Conservation (phyloP, 805 yeast species). For the Zygosaccharomyces pseudorouxii region DNA sequence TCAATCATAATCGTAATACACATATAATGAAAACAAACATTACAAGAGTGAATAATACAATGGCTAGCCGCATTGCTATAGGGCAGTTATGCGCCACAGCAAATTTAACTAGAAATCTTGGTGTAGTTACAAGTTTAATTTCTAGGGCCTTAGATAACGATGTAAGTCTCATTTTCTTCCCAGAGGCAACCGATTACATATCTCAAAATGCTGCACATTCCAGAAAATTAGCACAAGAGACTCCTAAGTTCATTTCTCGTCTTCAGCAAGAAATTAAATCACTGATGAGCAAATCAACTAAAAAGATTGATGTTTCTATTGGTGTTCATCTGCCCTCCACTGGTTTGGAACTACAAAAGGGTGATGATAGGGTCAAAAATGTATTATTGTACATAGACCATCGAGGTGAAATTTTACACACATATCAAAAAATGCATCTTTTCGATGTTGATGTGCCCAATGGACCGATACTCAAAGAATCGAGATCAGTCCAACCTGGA, state of each 20-base stretch:
- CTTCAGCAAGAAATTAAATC: conserved; percentile 44
- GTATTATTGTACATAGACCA: conserved; percentile 66
- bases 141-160: conserved; percentile 55
- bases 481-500: conserved; percentile 81
- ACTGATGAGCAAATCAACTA: conserved; percentile 36
- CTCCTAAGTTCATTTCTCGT: conserved; percentile 40
- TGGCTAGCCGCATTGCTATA: conserved; percentile 52
- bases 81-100: conserved; percentile 83
- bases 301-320: conserved; percentile 61
- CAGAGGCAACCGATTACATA: conserved; percentile 91
- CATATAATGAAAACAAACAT: not conserved
- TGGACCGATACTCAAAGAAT: conserved; percentile 78
- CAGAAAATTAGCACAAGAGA: conserved; percentile 49
- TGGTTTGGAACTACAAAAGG: conserved; percentile 16
- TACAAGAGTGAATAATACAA: not conserved
- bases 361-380: conserved; percentile 54
- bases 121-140: conserved; percentile 54
- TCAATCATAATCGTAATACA: no score
- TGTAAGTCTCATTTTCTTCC: conserved; percentile 72
- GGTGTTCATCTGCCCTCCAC: conserved; percentile 83
- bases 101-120: conserved; percentile 54
- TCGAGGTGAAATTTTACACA: conserved; percentile 57
- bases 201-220: conserved; percentile 68
- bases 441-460: conserved; percentile 79
- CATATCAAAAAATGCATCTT: conserved; percentile 82